Conservation (phyloP, 306 rosid species). For the Mucuna pruriens region DNA sequence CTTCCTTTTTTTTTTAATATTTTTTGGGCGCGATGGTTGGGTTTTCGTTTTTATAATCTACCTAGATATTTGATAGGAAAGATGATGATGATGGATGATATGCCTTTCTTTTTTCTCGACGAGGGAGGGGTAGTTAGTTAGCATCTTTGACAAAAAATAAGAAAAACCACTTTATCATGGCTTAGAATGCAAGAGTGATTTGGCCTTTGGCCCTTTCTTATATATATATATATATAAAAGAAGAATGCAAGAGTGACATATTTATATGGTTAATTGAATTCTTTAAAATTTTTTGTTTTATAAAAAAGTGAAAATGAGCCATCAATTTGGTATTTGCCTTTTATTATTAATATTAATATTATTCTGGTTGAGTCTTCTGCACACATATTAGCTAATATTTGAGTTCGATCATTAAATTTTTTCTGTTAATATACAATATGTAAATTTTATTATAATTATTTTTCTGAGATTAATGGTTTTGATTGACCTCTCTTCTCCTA, state of each 20-base stretch:
- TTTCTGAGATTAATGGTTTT: too few relatives aligned
- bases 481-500: too few relatives aligned
- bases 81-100: background rate
- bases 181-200: background rate
- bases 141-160: slow-evolving; percentile 13
- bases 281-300: background rate
- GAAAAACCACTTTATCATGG: slow-evolving; percentile 19
- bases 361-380: too few relatives aligned
- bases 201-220: too few relatives aligned
- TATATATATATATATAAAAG: too few relatives aligned
- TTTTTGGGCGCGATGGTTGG: background rate
- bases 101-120: background rate
- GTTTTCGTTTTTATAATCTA: slow-evolving; percentile 22
- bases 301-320: background rate
- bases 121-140: background rate
- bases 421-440: too few relatives aligned
- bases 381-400: too few relatives aligned
- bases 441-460: too few relatives aligned
- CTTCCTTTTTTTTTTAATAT: background rate
- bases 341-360: background rate
- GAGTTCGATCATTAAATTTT: too few relatives aligned
- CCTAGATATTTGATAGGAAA: slow-evolving; percentile 20
- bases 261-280: background rate
- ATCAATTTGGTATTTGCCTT: background rate
- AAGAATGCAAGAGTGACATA: background rate